These are phyloP conservation scores for Paramarasmius palmivorus DNA, from an alignment of 1,284 basidiomycete genomes.

Conservation along the genomic window DNA sequence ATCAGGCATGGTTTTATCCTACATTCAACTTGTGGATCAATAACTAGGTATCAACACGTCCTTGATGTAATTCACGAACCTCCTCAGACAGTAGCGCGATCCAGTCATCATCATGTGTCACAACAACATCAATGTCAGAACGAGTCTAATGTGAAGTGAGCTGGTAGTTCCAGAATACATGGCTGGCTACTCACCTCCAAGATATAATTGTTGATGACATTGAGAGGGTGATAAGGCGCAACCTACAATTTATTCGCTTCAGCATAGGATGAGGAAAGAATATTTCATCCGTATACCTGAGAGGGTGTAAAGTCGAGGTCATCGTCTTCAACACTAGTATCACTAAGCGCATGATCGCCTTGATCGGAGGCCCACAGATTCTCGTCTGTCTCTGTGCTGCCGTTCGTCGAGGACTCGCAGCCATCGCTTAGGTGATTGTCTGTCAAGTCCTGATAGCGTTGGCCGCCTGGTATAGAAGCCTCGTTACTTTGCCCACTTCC, in stretches of 20 bases:
- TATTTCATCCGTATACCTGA: not conserved
- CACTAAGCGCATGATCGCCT: no score
- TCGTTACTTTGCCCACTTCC: no score
- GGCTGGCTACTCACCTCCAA: not conserved
- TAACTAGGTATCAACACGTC: no score
- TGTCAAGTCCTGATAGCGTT: no score
- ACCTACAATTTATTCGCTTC: not conserved
- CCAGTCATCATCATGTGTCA: not conserved
- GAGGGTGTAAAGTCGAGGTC: no score
- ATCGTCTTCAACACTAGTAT: no score
- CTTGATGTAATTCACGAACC: no score
- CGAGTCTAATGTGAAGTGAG: not conserved
- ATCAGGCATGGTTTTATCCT: not conserved
- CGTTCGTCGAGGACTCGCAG: no score
- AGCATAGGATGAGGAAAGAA: not conserved
- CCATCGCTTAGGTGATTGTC: no score
- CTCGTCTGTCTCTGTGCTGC: no score
- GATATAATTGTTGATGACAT: slow-evolving; percentile 6
- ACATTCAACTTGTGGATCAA: not conserved
- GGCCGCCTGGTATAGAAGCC: no score
- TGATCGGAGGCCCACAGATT: no score
- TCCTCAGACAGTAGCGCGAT: not conserved
- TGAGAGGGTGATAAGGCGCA: slow-evolving; percentile 6
- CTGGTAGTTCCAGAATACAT: not conserved
- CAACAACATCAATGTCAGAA: not conserved